Conservation (phyloP, 306 rosid species). For the Alnus glutinosa region DNA sequence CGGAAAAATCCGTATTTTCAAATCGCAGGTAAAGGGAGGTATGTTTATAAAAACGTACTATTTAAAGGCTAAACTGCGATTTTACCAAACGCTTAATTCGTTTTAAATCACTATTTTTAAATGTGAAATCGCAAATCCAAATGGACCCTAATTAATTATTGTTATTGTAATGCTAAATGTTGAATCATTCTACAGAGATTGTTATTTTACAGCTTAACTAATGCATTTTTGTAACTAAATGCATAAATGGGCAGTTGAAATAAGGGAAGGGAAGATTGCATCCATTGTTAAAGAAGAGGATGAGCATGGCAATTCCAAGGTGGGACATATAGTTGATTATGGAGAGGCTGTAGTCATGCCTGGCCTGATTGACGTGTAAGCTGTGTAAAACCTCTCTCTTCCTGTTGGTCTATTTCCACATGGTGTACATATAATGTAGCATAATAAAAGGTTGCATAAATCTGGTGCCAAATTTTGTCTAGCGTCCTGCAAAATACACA, state of each 20-base stretch:
- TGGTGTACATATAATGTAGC: neutral
- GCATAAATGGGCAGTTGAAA: slow-evolving; percentile 63
- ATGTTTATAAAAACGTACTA: no score
- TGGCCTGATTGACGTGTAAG: slow-evolving; percentile 94
- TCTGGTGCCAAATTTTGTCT: neutral
- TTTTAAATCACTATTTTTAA: no score
- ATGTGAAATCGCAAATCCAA: no score
- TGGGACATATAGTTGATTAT: slow-evolving; percentile 57
- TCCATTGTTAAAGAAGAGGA: slow-evolving; percentile 63
- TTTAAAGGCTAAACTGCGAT: no score
- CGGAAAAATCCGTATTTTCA: no score
- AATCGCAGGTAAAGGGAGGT: no score
- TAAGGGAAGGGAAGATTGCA: slow-evolving; percentile 66
- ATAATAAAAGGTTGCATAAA: neutral
- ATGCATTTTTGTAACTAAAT: slow-evolving; percentile 7
- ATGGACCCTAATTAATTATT: neutral
- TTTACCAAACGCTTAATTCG: no score
- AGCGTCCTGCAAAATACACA: neutral
- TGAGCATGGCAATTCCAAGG: slow-evolving; percentile 38
- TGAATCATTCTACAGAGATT: neutral
- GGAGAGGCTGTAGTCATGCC: slow-evolving; percentile 91
- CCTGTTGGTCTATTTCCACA: neutral
- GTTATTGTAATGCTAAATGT: neutral
- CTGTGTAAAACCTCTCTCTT: slow-evolving; percentile 8
- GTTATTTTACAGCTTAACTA: neutral